phyloP scores from a whole-genome alignment of 2,329 filamentous ascomycete species.

The Plectosphaerella plurivora region DNA sequence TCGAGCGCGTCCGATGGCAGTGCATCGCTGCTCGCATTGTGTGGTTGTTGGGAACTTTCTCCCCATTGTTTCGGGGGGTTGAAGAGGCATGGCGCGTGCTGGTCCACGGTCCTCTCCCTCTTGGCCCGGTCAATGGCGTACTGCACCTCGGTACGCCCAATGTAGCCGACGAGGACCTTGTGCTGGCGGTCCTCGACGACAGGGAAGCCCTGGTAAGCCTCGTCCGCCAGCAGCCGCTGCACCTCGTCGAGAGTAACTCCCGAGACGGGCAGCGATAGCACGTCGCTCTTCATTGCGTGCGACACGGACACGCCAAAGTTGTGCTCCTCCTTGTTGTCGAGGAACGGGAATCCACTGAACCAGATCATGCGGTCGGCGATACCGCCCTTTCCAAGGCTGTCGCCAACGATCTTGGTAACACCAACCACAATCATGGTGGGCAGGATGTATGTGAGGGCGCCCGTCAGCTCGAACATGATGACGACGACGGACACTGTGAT shows the following conservation, averaged over 20 bases:
- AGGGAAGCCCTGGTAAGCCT: conserved; percentile 88
- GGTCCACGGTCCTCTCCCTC: conserved; percentile 61
- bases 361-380: conserved; percentile 98
- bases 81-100: conserved; percentile 72
- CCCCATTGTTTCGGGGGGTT: conserved; percentile 18
- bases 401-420: conserved; percentile 88
- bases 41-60: conserved; percentile 11
- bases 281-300: conserved; percentile 76
- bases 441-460: conserved; percentile 93
- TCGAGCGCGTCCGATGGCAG: conserved; percentile 61
- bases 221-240: conserved; percentile 70
- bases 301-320: conserved; percentile 94
- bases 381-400: conserved; percentile 89
- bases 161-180: conserved; percentile 80
- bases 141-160: conserved; percentile 84
- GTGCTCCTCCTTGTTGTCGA: conserved; percentile 97
- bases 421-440: conserved; percentile 99
- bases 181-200: conserved; percentile 71
- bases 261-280: conserved; percentile 68
- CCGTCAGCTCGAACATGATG: conserved; percentile 98
- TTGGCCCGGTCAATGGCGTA: conserved; percentile 84
- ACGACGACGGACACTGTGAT: conserved; percentile 95
- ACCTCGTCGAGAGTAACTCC: conserved; percentile 74
- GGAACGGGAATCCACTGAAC: conserved; percentile 95
- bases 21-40: conserved; percentile 39